Evolutionary conservation across 2,329 filamentous ascomycete species (phyloP), one percentile per base, ranked within the genome.

Genomic region (Colletotrichum magnum): DNA sequence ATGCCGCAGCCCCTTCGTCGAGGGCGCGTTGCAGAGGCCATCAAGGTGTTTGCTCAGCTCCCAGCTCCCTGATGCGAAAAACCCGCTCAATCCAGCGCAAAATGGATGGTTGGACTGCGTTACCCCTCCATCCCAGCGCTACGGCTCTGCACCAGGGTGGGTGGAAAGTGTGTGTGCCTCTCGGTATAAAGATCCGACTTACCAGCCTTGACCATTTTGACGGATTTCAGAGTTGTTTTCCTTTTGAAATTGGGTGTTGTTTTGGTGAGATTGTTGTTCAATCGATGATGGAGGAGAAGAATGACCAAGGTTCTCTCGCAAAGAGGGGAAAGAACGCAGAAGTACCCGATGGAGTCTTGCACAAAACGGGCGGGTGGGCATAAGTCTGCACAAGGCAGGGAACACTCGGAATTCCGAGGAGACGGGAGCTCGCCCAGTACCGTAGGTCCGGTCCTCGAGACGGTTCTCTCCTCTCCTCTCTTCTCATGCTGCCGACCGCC

Each of bases 141-240:
- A 51, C 52, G 47, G 65, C 53, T 64, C 47, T 71, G 56, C 56
- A 61, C 56, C 47, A 61, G 63, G 39, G 56, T 24, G 53, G 75
- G 74, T 10, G 32, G 9, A 36, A 36, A 36, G 32, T 12, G 71
- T 73, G 74, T 62, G 70, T 32, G 70, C 63, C 70, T 71, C 57
- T 57, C 50, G 61, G 57, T 72, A 74, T 71, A 72, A 73, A 72
- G 65, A 73, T 62, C 28, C 59, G 72, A 89, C 93, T 80, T 90
- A 97, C 94, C 94, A 87, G 95, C 95, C 90, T 97, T 98, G 88
- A 98, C 95, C 95, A 98, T 98, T 91, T 91, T 97, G 92, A 86
- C n/a, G 85, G 86, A 85, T 76, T 86, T 48, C 83, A 79, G 74
- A 77, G 41, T 77, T 79, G 68, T 75, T 75, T 69, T 71, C 68